Conservation (phyloP, 805 yeast species). For the Kuraishia cidri region DNA sequence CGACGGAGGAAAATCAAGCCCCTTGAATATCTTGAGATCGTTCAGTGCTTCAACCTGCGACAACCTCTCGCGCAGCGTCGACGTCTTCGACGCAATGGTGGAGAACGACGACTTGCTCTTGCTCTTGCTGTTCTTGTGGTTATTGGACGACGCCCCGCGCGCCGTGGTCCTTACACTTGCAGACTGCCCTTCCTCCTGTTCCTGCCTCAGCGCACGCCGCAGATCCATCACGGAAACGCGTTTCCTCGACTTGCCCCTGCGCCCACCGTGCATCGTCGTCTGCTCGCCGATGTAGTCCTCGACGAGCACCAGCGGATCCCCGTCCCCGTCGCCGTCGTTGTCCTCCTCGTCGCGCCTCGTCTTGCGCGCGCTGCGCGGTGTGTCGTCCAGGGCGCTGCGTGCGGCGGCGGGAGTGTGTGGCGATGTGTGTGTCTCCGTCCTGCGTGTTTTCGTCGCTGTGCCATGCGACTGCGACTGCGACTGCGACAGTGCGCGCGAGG, state of each 20-base stretch:
- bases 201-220: conserved; percentile 16
- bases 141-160: too few species aligned
- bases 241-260: conserved; percentile 5
- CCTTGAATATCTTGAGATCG: conserved; percentile 2
- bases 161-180: neutral
- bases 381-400: too few species aligned
- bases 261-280: neutral
- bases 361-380: too few species aligned
- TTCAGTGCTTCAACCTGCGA: conserved; percentile 1
- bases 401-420: too few species aligned
- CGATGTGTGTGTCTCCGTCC: too few species aligned
- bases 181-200: conserved; percentile 4
- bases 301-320: conserved; percentile 26
- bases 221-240: conserved; percentile 23
- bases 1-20: too few species aligned
- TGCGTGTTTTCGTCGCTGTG: too few species aligned
- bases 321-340: conserved; percentile 23
- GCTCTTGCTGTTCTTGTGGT: too few species aligned
- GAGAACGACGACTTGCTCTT: neutral
- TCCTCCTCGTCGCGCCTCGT: too few species aligned
- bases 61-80: neutral
- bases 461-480: conserved; percentile 3
- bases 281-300: conserved; percentile 43
- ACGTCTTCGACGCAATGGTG: neutral
- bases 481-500: conserved; percentile 6